A percentile compares a stretch with the other conserved stretches of the same genome.
phyloP scores from a whole-genome alignment of 352 stramenopile genomes.

The Globisporangium parvum region DNA sequence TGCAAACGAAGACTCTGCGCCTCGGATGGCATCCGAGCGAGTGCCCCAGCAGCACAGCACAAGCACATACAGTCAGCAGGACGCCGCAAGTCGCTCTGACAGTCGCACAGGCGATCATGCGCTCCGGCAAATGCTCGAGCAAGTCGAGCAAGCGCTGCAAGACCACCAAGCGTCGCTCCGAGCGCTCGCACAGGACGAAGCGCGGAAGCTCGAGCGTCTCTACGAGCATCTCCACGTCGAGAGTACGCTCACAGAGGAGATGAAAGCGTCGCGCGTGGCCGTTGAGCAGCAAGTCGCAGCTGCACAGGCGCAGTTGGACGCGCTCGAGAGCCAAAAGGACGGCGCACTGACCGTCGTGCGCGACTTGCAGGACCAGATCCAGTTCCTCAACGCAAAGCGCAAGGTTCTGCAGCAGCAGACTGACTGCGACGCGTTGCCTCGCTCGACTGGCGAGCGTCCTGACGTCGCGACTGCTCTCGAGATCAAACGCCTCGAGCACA shows the following conservation, averaged over 20 bases:
- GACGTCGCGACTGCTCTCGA: conserved; percentile 22
- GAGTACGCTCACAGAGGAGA: conserved; percentile 35
- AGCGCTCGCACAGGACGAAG: conserved; percentile 34
- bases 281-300: conserved; percentile 25
- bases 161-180: conserved; percentile 47
- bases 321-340: conserved; percentile 29
- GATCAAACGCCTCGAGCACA: conserved; percentile 33
- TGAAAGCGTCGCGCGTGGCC: conserved; percentile 22
- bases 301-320: conserved; percentile 27
- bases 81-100: no score
- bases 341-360: conserved; percentile 25
- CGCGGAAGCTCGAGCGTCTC: conserved; percentile 37
- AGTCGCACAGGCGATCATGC: no score
- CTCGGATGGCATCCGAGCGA: no score
- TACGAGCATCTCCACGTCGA: conserved; percentile 53
- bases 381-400: conserved; percentile 34
- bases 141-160: conserved; percentile 34
- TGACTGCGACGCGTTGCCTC: no score
- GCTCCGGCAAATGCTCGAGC: no score
- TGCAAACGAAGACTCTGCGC: conserved; percentile 16
- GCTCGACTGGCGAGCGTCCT: neutral
- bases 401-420: conserved; percentile 19
- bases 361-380: conserved; percentile 51
- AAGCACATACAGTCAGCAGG: no score
- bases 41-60: no score